Evolutionary conservation across 179 eudicot genomes (phyloP), one percentile per base, ranked within the genome.

Genomic region (Camellia oleifera): DNA sequence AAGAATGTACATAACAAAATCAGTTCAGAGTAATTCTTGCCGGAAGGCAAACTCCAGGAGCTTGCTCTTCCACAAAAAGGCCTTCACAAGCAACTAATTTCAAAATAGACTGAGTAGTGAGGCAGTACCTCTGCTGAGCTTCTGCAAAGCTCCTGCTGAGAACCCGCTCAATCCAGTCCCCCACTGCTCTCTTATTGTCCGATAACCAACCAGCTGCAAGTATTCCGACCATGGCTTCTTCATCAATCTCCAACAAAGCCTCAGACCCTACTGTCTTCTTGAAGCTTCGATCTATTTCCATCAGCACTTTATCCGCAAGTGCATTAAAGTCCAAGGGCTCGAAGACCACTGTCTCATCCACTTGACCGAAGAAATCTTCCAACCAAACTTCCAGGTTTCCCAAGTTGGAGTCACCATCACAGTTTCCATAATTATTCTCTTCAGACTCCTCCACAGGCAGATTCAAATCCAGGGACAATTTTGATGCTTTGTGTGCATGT

Each of bases 131-230:
- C 23, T 89, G 81, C 48, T 82, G 80, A 42, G 89, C 88, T 81
- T 91, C 92, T 48, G 58, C 80, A 72, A 94, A 88, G 79, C 85
- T 76, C 61, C 66, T 60, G 23, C 80, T 63, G 4, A 96, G 87
- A 53, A 94, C 92, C 44, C 76, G 72, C 67, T 89, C 82, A 8
- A 96, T 79, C 99, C 98, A 94, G 44, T 85, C 84, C 60, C 87
- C 88, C 8, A 88, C 69, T 1, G 83, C 88, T 12, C 58, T 80
- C 48, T 83, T 81, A 2, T 65, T 77, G 32, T 84, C 89, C 9
- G 92, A 83, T 75, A 75, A 82, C 93, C 93, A 92, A 23, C 87
- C 75, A 18, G 97, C 98, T 64, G 96, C 98, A 68, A 96, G 90
- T 58, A 96, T 84, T 76, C 91, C 93, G 67, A 84, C 83, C 90